phyloP scores from a whole-genome alignment of 768 basidiomycete genomes.

The Panellus pusillus region DNA sequence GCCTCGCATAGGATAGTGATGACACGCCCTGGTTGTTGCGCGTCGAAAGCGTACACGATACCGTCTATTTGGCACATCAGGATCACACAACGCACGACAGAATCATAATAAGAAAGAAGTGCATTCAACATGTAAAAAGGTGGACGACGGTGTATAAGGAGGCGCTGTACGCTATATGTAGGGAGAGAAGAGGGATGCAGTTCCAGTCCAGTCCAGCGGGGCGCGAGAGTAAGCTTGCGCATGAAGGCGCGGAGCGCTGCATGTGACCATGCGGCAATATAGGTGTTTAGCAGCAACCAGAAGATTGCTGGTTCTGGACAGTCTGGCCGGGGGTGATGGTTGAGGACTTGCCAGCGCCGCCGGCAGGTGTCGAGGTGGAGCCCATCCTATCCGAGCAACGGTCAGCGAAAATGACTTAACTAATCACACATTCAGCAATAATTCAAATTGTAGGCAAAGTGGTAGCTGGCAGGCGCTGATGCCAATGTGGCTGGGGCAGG shows the following conservation, averaged over 20 bases:
- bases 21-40: too few relatives aligned
- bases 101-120: constrained; percentile 16
- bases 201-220: constrained; percentile 20
- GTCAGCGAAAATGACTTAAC: not conserved
- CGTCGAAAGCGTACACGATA: not conserved
- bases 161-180: constrained; percentile 26
- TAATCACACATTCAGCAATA: too few relatives aligned
- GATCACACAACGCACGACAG: constrained; percentile 7
- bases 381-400: constrained; percentile 51
- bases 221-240: constrained; percentile 11
- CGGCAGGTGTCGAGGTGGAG: constrained; percentile 47
- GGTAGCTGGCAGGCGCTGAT: too few relatives aligned
- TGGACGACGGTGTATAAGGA: constrained; percentile 20
- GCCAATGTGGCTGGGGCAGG: too few relatives aligned
- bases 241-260: not conserved
- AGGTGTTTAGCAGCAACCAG: constrained; percentile 58
- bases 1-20: too few relatives aligned
- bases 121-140: constrained; percentile 24
- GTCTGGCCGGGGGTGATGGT: constrained; percentile 64
- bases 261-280: not conserved
- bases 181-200: constrained; percentile 14
- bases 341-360: constrained; percentile 57
- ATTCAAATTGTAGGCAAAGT: too few relatives aligned
- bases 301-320: constrained; percentile 52
- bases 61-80: too few relatives aligned